Conservation (phyloP, 352 stramenopile genomes). For the Pythium pectinolyticum region DNA sequence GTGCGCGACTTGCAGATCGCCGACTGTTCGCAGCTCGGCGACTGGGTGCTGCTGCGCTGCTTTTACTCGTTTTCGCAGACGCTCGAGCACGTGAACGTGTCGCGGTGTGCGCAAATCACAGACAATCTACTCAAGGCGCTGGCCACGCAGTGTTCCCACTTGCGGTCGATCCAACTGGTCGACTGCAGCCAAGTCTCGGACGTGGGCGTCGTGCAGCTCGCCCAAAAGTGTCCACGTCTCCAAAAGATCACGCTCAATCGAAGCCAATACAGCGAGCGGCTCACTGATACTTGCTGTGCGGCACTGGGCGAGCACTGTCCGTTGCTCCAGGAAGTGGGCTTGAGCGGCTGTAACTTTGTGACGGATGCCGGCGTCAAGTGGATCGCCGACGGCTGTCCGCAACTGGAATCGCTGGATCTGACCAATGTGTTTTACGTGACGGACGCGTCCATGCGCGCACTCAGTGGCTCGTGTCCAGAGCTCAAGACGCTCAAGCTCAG, state of each 20-base stretch:
- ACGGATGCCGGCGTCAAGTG: slow-evolving; percentile 90
- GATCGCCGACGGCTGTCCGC: slow-evolving; percentile 76
- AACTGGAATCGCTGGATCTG: slow-evolving; percentile 80
- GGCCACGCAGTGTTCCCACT: slow-evolving; percentile 56
- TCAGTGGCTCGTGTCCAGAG: slow-evolving; percentile 40
- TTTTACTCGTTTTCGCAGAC: slow-evolving; percentile 49
- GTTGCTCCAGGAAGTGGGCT: slow-evolving; percentile 50
- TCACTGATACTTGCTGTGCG: slow-evolving; percentile 89
- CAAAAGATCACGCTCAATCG: slow-evolving; percentile 71
- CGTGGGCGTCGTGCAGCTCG: slow-evolving; percentile 79
- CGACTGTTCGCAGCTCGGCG: slow-evolving; percentile 54
- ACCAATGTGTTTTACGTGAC: slow-evolving; percentile 83
- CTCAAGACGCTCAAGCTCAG: slow-evolving; percentile 46
- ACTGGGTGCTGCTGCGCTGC: slow-evolving; percentile 73
- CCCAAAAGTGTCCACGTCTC: slow-evolving; percentile 67
- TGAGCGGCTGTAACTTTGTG: slow-evolving; percentile 86
- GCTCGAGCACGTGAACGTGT: slow-evolving; percentile 60
- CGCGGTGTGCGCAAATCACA: slow-evolving; percentile 77
- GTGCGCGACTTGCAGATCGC: slow-evolving; percentile 45
- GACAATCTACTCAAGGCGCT: slow-evolving; percentile 87
- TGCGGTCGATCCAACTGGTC: slow-evolving; percentile 73
- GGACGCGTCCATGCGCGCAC: slow-evolving; percentile 61
- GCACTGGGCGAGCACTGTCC: slow-evolving; percentile 72
- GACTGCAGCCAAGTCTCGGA: slow-evolving; percentile 86
- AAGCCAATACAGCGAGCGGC: slow-evolving; percentile 58